Conservation (phyloP, 352 stramenopile genomes). For the Vaucheria bursata region DNA sequence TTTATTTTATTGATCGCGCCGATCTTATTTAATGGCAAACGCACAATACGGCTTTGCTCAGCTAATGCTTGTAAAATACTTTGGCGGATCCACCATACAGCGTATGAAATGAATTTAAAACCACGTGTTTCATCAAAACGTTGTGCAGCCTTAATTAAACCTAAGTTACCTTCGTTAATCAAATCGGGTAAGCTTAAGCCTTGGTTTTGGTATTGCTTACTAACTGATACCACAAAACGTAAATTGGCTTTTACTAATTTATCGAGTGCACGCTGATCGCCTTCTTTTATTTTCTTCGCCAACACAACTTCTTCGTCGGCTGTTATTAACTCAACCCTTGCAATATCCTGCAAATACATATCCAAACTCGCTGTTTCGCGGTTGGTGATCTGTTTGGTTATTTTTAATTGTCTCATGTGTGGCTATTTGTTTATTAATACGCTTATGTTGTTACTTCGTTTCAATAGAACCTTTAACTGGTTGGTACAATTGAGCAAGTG, state of each 20-base stretch:
- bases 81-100: conserved; percentile 68
- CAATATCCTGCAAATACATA: not conserved
- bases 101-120: conserved; percentile 69
- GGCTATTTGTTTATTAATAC: no score
- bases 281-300: not conserved
- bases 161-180: conserved; percentile 63
- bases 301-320: not conserved
- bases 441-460: no score
- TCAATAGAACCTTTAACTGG: no score
- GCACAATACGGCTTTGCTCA: not conserved
- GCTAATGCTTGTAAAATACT: not conserved
- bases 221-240: conserved; percentile 60
- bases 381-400: no score
- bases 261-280: not conserved
- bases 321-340: not conserved
- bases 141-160: conserved; percentile 61
- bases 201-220: conserved; percentile 55
- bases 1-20: not conserved
- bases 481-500: no score
- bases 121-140: conserved; percentile 66
- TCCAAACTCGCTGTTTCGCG: no score
- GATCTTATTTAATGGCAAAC: not conserved
- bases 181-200: conserved; percentile 60
- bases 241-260: conserved; percentile 52
- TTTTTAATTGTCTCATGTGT: no score